phyloP scores from a whole-genome alignment of 2,329 filamentous ascomycete genomes.

The Amauroascus niger region DNA sequence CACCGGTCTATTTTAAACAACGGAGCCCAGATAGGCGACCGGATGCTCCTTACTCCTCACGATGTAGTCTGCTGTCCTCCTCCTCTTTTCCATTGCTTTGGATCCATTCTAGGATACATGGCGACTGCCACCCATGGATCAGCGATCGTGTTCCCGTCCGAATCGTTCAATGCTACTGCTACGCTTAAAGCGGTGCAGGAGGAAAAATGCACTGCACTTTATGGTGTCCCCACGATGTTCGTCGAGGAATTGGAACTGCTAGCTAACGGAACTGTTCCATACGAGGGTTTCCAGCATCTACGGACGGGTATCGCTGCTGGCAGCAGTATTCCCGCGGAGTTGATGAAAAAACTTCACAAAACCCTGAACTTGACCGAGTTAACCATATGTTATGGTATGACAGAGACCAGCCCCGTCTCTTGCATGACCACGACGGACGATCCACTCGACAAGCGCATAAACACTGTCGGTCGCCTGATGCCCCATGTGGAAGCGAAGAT shows the following conservation, averaged over 20 bases:
- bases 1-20: conserved; percentile 90
- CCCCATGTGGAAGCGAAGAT: conserved; percentile 75
- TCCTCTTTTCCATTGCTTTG: conserved; percentile 63
- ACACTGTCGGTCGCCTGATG: conserved; percentile 68
- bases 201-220: conserved; percentile 58
- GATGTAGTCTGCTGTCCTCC: conserved; percentile 62
- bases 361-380: conserved; percentile 68
- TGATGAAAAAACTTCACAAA: conserved; percentile 58
- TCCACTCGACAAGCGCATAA: conserved; percentile 60
- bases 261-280: conserved; percentile 39
- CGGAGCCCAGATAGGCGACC: conserved; percentile 68
- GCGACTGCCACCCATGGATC: conserved; percentile 76
- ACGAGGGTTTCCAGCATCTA: conserved; percentile 53
- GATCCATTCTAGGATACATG: conserved; percentile 88
- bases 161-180: conserved; percentile 73
- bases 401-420: conserved; percentile 63
- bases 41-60: conserved; percentile 66
- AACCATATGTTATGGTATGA: conserved; percentile 96
- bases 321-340: conserved; percentile 66
- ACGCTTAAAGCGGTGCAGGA: conserved; percentile 56
- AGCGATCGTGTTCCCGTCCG: conserved; percentile 72
- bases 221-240: conserved; percentile 94
- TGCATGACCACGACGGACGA: conserved; percentile 76
- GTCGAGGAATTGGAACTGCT: conserved; percentile 75
- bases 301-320: conserved; percentile 89